Evolutionary conservation across 441 rosid genomes (phyloP), one percentile per base, ranked within the genome.

Genomic region (Aquilaria agallochum): DNA sequence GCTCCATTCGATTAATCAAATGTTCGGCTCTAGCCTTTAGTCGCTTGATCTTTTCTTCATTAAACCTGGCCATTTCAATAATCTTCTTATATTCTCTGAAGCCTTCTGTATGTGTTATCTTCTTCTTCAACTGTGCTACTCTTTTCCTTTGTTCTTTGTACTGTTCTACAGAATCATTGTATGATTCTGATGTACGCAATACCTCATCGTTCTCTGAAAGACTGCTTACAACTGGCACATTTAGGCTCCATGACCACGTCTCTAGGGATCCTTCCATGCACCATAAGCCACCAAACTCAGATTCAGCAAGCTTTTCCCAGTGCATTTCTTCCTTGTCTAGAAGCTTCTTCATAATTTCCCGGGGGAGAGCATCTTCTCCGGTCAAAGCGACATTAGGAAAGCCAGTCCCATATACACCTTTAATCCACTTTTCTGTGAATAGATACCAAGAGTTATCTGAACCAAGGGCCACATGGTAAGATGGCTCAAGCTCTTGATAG

Each of bases 191-290:
- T 80, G 71, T 74, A 59, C 71, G 83, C 52, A 82, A 67, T 50
- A 77, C 74, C 66, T 89, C 94, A 60, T 89, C 94, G 48, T 68
- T 77, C 58, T 89, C 92, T 0, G 87, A 83, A 56, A 94, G 89
- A 68, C 96, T 90, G 73, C 77, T 87, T 68, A 91, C 72, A 75
- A 94, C 94, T 1, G 97, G 99, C 64, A 89, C 99, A 63, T 91
- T 87, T 74, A 90, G 78, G 68, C 97, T 89, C 97, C 97, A 94
- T 0, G 97, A 87, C 99, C 97, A 91, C 50, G 99, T 89, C 74
- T 91, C 99, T 11, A 94, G 70, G 63, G 97, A 94, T 63, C 96
- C 99, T 74, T 89, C 96, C 73, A 71, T 71, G 73, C 61, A 77
- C 96, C 92, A 94, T 68, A 94, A 61, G 66, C 89, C 87, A 64